Conservation (phyloP, 257 asterid genomes). For the Jacaranda copaia region DNA sequence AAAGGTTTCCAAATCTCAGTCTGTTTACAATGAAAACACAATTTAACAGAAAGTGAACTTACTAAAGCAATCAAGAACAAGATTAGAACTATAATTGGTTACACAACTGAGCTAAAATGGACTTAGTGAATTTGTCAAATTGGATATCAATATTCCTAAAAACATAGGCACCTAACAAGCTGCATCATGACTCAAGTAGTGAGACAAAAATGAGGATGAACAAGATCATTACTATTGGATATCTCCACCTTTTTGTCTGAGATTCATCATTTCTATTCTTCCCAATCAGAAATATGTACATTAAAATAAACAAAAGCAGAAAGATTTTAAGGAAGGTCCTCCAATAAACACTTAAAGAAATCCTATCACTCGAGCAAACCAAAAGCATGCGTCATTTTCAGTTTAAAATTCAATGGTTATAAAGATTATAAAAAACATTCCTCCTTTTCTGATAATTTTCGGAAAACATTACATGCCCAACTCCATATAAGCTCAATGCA, state of each 20-base stretch:
- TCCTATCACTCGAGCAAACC: background rate
- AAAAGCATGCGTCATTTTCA: background rate
- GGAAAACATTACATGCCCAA: background rate
- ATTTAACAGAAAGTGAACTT: background rate
- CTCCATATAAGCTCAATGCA: background rate
- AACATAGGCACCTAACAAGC: slow-evolving; percentile 3
- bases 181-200: background rate
- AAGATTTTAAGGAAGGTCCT: background rate
- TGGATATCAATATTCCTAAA: background rate
- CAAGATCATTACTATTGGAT: background rate
- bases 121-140: background rate
- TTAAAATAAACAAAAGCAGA: background rate
- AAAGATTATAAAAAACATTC: background rate
- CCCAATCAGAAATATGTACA: background rate
- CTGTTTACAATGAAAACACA: background rate
- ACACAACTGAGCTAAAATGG: slow-evolving; percentile 8
- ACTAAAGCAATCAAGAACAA: slow-evolving; percentile 5
- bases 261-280: background rate
- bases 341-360: background rate
- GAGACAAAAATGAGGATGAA: background rate
- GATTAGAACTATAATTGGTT: background rate
- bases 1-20: slow-evolving; percentile 8
- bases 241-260: background rate
- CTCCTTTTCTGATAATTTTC: slow-evolving; percentile 17
- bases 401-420: slow-evolving; percentile 2